Evolutionary conservation across 306 rosid species (phyloP), one percentile per base, ranked within the genome.

Genomic region (Sicyos edulis): DNA sequence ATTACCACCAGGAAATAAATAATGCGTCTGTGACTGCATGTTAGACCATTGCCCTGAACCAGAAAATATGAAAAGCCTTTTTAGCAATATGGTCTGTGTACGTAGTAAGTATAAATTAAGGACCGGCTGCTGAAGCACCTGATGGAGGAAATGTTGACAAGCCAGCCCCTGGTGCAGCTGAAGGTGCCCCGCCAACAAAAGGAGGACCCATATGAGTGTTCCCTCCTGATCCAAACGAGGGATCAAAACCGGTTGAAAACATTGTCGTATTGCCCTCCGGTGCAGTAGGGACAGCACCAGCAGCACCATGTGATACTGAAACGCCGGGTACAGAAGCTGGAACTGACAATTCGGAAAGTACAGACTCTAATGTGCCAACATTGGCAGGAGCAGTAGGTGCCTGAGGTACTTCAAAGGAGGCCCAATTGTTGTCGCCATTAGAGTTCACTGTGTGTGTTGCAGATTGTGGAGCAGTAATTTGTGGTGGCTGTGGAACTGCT

Each of bases 371-470:
- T 32, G 97, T 77, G 83, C 82, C 88, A 72, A 68, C 78, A 82
- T 75, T 90, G 61, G 82, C 76, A 49, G 89, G 79, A 11, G 78
- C 80, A 72, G 82, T 90, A 73, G 88, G 55, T 72, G 80, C 79
- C 72, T 37, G 85, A 52, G 82, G 77, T 79, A 71, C 82, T 86
- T 91, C 99, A 82, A 93, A 93, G 54, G 97, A 91, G 54, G 97
- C 99, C 99, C 99, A 93, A 73, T 93, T 90, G 75, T 81, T 86
- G 64, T 85, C 83, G 79, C 42, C 79, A 51, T 74, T 62, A 55
- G 91, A 57, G 76, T 77, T 79, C 69, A 57, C 81, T 68, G 87
- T 78, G 68, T 84, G 86, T 73, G 84, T 68, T 75, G 68, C 75
- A 67, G 91, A 52, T 71, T 87, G 95, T 56, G 83, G 74, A 72